Conservation (phyloP, 2,329 filamentous ascomycete species). For the Ceratocystiopsis sp. region DNA sequence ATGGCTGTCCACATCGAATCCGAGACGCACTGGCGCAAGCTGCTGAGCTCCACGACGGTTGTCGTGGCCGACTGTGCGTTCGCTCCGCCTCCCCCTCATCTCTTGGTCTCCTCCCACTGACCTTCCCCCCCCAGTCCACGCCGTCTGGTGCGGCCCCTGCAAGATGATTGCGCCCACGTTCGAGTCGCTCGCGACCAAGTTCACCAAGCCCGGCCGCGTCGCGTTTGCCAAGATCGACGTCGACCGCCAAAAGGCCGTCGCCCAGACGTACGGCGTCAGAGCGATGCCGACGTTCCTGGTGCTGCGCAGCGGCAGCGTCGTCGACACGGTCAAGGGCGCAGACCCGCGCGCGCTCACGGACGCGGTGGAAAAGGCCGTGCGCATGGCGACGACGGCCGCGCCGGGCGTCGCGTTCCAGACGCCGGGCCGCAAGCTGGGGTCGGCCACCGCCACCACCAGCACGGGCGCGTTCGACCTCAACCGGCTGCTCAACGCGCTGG, state of each 20-base stretch:
- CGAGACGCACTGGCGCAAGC: constrained; percentile 50
- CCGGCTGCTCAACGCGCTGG: constrained; percentile 28
- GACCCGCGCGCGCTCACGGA: constrained; percentile 59
- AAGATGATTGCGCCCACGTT: constrained; percentile 83
- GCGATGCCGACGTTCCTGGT: constrained; percentile 94
- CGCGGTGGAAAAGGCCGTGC: constrained; percentile 55
- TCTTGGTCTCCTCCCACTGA: no score
- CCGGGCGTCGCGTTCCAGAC: constrained; percentile 33
- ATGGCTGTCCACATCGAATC: constrained; percentile 46
- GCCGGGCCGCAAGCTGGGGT: constrained; percentile 39
- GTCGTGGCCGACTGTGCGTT: constrained; percentile 71
- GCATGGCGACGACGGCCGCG: constrained; percentile 27
- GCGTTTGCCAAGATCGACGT: constrained; percentile 89
- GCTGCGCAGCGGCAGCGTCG: constrained; percentile 57
- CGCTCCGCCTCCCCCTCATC: neutral
- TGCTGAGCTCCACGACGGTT: constrained; percentile 57
- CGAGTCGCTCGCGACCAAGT: constrained; percentile 63
- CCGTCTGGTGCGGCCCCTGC: constrained; percentile 89
- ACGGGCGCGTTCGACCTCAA: constrained; percentile 19
- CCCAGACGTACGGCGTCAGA: constrained; percentile 59
- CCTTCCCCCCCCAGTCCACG: constrained; percentile 49
- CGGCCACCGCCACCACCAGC: neutral
- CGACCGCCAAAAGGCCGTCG: constrained; percentile 62
- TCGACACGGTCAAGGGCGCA: constrained; percentile 66
- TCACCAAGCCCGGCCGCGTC: constrained; percentile 65